These are phyloP conservation scores for Cryptococcus maquisensis DNA, from an alignment of 1,284 basidiomycete species.

Conservation along the genomic window DNA sequence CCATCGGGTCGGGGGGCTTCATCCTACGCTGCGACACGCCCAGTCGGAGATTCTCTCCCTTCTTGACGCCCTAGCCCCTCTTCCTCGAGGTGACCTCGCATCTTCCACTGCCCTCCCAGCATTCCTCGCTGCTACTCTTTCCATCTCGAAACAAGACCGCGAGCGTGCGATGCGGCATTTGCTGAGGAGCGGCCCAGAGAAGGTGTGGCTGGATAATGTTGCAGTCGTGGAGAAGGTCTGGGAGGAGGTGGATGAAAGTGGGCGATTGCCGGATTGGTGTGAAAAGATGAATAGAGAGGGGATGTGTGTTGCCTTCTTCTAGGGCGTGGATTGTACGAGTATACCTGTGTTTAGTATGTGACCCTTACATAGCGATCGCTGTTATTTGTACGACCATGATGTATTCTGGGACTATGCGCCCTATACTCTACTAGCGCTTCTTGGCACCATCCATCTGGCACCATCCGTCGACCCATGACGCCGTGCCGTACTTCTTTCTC, in stretches of 20 bases:
- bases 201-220: conserved; percentile 33
- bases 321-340: not conserved
- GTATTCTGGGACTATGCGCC: too few species aligned
- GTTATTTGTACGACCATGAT: too few species aligned
- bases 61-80: conserved; percentile 18
- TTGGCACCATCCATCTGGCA: too few species aligned
- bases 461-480: too few species aligned
- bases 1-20: conserved; percentile 25
- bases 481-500: not conserved
- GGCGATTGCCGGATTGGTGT: conserved; percentile 26
- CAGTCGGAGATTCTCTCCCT: conserved; percentile 22
- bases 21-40: conserved; percentile 24
- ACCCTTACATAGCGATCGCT: too few species aligned
- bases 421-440: too few species aligned
- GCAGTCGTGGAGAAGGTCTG: conserved; percentile 30
- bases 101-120: conserved; percentile 27
- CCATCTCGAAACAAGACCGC: conserved; percentile 20
- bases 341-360: too few species aligned
- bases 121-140: conserved; percentile 25
- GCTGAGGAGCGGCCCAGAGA: conserved; percentile 23
- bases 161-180: conserved; percentile 21
- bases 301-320: conserved; percentile 29
- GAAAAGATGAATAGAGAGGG: conserved; percentile 31
- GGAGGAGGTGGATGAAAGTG: conserved; percentile 30
- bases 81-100: conserved; percentile 27